Conservation (phyloP, 495 filamentous ascomycete species). For the Daldinia bambusicola region DNA sequence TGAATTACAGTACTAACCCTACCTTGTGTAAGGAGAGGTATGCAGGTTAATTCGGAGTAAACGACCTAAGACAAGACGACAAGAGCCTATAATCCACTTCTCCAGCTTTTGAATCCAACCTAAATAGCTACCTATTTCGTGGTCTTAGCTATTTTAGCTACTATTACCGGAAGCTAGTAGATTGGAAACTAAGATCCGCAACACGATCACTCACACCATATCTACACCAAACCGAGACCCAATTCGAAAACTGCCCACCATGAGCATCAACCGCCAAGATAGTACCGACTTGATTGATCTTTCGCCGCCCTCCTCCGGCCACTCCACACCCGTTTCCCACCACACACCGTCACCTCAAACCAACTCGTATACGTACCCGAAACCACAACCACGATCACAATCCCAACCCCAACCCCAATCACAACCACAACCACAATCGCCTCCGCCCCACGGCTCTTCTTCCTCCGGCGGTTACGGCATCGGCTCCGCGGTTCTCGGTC, state of each 20-base stretch:
- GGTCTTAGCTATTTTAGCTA: slow-evolving; percentile 2
- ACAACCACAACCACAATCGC: slow-evolving; percentile 29
- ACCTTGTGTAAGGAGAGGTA: slow-evolving; percentile 15
- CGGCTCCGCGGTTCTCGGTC: slow-evolving; percentile 45
- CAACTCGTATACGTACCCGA: slow-evolving; percentile 7
- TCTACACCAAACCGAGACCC: slow-evolving; percentile 8
- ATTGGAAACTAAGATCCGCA: slow-evolving; percentile 24
- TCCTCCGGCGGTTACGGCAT: slow-evolving; percentile 42
- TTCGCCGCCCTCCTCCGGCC: slow-evolving; percentile 38
- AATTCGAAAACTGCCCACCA: slow-evolving; percentile 9
- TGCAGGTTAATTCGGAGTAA: slow-evolving; percentile 16
- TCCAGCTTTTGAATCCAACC: slow-evolving; percentile 12
- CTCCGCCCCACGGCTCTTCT: slow-evolving; percentile 29
- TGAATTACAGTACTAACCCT: slow-evolving; percentile 8
- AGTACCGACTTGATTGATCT: slow-evolving; percentile 38
- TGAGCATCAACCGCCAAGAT: slow-evolving; percentile 29
- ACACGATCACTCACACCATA: slow-evolving; percentile 23
- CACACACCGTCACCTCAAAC: slow-evolving; percentile 1
- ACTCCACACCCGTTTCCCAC: slow-evolving; percentile 24
- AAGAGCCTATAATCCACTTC: slow-evolving; percentile 25
- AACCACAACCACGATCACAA: slow-evolving; percentile 26
- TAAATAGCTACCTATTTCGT: too few relatives aligned
- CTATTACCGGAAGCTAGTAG: slow-evolving; percentile 8
- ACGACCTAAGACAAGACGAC: slow-evolving; percentile 18
- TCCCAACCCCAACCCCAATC: slow-evolving; percentile 30